These are phyloP conservation scores for Pneumocystis murina DNA, from an alignment of 1,139 yeast genomes.

Conservation along the genomic window DNA sequence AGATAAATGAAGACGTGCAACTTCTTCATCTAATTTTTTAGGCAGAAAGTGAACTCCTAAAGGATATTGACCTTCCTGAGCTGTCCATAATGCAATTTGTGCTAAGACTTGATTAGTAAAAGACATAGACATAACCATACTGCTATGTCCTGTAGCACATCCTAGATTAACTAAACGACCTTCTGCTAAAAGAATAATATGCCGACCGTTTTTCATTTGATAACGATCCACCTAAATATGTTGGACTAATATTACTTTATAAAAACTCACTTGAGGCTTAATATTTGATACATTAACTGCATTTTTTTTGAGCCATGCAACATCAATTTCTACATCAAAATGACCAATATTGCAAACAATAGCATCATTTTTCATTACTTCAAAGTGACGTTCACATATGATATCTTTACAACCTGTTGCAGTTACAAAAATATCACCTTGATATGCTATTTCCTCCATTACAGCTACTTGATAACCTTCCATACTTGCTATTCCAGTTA, in stretches of 20 bases:
- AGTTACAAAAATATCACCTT: conserved; percentile 97
- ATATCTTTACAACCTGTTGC: conserved; percentile 99
- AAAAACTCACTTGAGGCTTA: conserved; percentile 99
- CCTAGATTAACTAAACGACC: conserved; percentile 99
- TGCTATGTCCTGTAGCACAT: conserved; percentile 93
- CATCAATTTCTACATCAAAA: conserved; percentile 97
- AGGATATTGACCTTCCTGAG: conserved; percentile 69
- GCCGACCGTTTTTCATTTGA: conserved; percentile 81
- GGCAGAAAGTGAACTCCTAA: conserved; percentile 95
- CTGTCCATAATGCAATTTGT: conserved; percentile 95
- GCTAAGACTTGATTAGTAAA: conserved; percentile 99
- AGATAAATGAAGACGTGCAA: conserved; percentile 91
- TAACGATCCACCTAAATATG: conserved; percentile 88
- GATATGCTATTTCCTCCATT: conserved; percentile 82
- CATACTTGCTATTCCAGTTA: not conserved
- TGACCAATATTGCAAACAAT: conserved; percentile 99
- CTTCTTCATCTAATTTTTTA: conserved; percentile 97
- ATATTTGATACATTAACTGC: conserved; percentile 86
- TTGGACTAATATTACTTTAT: conserved; percentile 75
- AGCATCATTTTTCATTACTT: conserved; percentile 96
- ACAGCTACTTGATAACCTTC: conserved; percentile 90
- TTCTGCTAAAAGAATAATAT: conserved; percentile 91
- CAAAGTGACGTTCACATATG: conserved; percentile 78
- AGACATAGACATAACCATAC: conserved; percentile 79
- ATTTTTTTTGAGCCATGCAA: conserved; percentile 90